These are phyloP conservation scores for Phaeophleospora eucalypticola DNA, from an alignment of 2,329 filamentous ascomycete genomes.

Conservation along the genomic window DNA sequence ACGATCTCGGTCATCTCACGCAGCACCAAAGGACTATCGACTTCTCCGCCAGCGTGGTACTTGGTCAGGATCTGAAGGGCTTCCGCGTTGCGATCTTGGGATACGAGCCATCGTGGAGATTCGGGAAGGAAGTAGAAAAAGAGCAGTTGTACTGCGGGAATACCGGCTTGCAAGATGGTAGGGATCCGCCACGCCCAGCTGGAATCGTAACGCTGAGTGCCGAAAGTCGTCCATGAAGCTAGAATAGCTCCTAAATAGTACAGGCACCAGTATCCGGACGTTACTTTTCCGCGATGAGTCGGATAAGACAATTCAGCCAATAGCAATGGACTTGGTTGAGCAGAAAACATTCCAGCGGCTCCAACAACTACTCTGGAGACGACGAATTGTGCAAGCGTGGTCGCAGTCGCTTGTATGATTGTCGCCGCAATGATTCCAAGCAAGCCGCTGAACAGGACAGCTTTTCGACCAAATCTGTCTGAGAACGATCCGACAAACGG, in stretches of 20 bases:
- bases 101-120: slow-evolving; percentile 24
- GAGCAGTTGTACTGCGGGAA: slow-evolving; percentile 41
- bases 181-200: slow-evolving; percentile 48
- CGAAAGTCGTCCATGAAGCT: slow-evolving; percentile 21
- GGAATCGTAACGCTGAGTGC: slow-evolving; percentile 13
- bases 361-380: slow-evolving; percentile 19
- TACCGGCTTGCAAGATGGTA: slow-evolving; percentile 44
- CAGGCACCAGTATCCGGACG: slow-evolving; percentile 17
- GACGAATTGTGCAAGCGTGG: slow-evolving; percentile 20
- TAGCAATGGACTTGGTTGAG: slow-evolving; percentile 20
- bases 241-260: slow-evolving; percentile 22
- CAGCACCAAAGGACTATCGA: slow-evolving; percentile 49
- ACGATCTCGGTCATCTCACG: slow-evolving; percentile 60
- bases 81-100: slow-evolving; percentile 23
- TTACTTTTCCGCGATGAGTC: slow-evolving; percentile 21
- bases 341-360: slow-evolving; percentile 21
- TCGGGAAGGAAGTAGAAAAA: slow-evolving; percentile 22
- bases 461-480: slow-evolving; percentile 41
- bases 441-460: slow-evolving; percentile 33
- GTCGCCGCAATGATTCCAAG: slow-evolving; percentile 31
- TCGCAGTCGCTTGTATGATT: slow-evolving; percentile 33
- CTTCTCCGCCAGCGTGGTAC: slow-evolving; percentile 45
- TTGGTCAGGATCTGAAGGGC: slow-evolving; percentile 34
- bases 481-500: slow-evolving; percentile 37
- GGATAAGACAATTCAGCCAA: slow-evolving; percentile 21